A percentile compares a stretch with the other conserved stretches of the same genome.
These are phyloP conservation scores for Moringa oleifera DNA, from an alignment of 345 rosid species.

Conservation along the genomic window DNA sequence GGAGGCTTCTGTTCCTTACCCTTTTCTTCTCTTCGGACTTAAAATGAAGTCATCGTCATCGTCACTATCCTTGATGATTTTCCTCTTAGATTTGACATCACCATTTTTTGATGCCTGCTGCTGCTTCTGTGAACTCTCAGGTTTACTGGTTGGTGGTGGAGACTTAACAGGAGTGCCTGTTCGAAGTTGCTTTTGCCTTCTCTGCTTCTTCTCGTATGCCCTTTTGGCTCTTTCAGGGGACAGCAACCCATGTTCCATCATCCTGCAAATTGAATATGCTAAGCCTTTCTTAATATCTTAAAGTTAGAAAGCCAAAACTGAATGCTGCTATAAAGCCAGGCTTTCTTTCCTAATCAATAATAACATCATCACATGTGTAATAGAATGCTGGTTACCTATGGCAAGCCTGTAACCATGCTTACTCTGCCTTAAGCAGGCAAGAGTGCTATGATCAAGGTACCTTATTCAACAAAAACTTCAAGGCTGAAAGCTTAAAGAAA, in stretches of 20 bases:
- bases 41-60: slow-evolving; percentile 43
- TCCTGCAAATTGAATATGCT: slow-evolving; percentile 40
- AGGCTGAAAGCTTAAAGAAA: too few relatives aligned
- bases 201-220: slow-evolving; percentile 82
- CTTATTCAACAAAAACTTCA: too few relatives aligned
- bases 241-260: slow-evolving; percentile 96
- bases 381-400: too few relatives aligned
- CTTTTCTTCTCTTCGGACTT: slow-evolving; percentile 73
- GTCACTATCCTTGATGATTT: slow-evolving; percentile 41
- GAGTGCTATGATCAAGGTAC: too few relatives aligned
- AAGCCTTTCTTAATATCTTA: too few relatives aligned
- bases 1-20: slow-evolving; percentile 30
- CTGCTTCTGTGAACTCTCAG: slow-evolving; percentile 60
- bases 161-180: slow-evolving; percentile 61
- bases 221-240: slow-evolving; percentile 67
- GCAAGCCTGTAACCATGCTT: too few relatives aligned
- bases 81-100: slow-evolving; percentile 61
- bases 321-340: neutral
- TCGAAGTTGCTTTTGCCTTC: slow-evolving; percentile 73
- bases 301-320: neutral
- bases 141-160: slow-evolving; percentile 38
- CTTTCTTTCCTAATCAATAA: too few relatives aligned
- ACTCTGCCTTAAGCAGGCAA: too few relatives aligned
- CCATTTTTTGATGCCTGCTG: slow-evolving; percentile 52
- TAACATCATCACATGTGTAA: too few relatives aligned